Base-by-base conservation (phyloP, 768 basidiomycete species). In the Hygrophoropsis aurantiaca region DNA sequence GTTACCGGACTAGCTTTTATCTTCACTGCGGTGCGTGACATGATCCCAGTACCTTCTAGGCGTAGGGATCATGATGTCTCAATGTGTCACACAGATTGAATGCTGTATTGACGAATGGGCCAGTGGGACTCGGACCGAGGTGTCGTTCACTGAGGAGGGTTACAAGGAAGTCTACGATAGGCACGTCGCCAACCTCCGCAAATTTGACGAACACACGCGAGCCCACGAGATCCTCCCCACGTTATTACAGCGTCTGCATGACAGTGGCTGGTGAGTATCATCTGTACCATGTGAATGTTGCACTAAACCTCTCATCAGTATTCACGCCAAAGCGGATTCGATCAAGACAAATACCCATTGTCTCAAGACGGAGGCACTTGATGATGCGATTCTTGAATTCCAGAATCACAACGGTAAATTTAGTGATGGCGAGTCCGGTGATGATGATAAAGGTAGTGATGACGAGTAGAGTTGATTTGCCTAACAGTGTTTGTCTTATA, bases 21-120 rank as follows among this genome's bases (percentile, higher is more conserved):
- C 27, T 13, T 30, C 27, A 30, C 27, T 30, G 27, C 27, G 27
- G 27, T 30, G 27, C 27, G 27, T 30, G 13, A 30, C 27, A 13
- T 30, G 13, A 30, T 13, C 27, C 21, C 37, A 18, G 21, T 7
- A n/a, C 16, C n/a, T 39, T 13, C 18, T 24, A n/a, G 11, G 20
- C 37, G 8, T 15, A 18, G 18, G 16, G n/a, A n/a, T n/a, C n/a
- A n/a, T 18, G 19, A 24, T 21, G 16, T 46, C 21, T 26, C 23
- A 26, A n/a, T 16, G 9, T 27, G n/a, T 26, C 18, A 21, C 30
- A 10, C 20, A 60, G 58, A 44, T 42, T 21, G 54, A 56, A 32
- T 44, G 47, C 25, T 27, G 20, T 16, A 54, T 60, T 30, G 56
- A 60, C 23, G 56, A 60, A 30, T 52, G 46, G 40, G 10, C 34